Base-by-base conservation (phyloP, 2,329 filamentous ascomycete species). In the Penicillium sp. region DNA sequence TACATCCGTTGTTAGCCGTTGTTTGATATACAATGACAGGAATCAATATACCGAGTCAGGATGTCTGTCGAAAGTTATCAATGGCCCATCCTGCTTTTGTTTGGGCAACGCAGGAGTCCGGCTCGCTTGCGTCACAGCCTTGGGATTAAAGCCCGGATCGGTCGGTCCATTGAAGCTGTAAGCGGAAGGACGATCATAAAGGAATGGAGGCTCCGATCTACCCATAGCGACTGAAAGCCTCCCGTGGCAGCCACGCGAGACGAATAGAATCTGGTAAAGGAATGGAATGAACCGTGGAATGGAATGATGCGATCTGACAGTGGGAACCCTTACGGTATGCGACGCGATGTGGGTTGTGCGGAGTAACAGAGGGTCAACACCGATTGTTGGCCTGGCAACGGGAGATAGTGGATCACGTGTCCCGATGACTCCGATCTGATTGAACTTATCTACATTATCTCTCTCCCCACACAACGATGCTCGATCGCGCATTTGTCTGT, bases 1-100 rank as follows among this genome's bases (percentile, higher is more conserved):
- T 40, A 14, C 7, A 22, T 22, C 3, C 7, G 2, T 22, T 12
- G 18, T 40, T 40, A 40, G 37, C 37, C 33, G 6, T 18, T 18
- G 11, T 20, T 22, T 40, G 11, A 6, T 22, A 20, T 2, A 9
- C 11, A 40, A 8, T 40, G 31, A 4, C 18, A 22, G 18, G 11
- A 14, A 6, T 20, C 18, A 6, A 5, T 85, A 69, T 81, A 91
- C 88, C 18, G 75, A 75, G 68, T 97, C 92, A 1, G 92, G 92
- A 73, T 96, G 92, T 55, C 84, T 82, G 73, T 95, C 94, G 79
- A 96, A 89, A 56, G 88, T 83, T 59, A 97, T 77, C 60, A 95
- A 77, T 12, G 91, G 92, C 0, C 91, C 92, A 51, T 89, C 81
- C 43, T 81, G 82, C 79, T 89, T 88, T 41, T 84, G 81, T 67